These are phyloP conservation scores for Penicillium sp. DNA, from an alignment of 2,329 filamentous ascomycete genomes.

Conservation along the genomic window DNA sequence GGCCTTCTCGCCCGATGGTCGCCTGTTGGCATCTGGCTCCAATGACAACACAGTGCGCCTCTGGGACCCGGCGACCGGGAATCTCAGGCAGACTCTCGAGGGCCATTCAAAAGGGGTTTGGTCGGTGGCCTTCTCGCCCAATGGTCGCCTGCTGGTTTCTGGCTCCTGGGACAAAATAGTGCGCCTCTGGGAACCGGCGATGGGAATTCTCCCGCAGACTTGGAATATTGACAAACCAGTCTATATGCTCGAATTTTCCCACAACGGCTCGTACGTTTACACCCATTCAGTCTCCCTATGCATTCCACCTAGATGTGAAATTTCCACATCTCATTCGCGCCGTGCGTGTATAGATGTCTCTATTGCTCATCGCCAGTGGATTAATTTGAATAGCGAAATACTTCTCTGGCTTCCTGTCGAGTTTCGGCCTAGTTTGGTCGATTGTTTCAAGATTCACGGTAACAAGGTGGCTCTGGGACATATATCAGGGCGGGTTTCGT, in stretches of 20 bases:
- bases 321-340: too few relatives aligned
- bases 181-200: neutral
- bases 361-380: slow-evolving; percentile 6
- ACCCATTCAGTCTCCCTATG: too few relatives aligned
- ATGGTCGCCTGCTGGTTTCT: too few relatives aligned
- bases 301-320: too few relatives aligned
- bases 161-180: too few relatives aligned
- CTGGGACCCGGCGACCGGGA: slow-evolving; percentile 2
- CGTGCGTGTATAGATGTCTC: neutral
- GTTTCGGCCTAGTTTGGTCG: slow-evolving; percentile 12
- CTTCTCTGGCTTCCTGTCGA: slow-evolving; percentile 18
- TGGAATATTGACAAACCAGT: too few relatives aligned
- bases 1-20: slow-evolving; percentile 2
- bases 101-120: neutral
- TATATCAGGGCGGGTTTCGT: slow-evolving; percentile 14
- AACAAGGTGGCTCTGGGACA: slow-evolving; percentile 13
- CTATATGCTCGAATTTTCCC: too few relatives aligned
- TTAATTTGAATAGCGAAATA: slow-evolving; percentile 6
- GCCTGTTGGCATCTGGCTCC: slow-evolving; percentile 2
- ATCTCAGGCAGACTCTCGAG: neutral
- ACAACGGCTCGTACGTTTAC: too few relatives aligned
- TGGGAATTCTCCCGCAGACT: too few relatives aligned
- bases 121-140: neutral
- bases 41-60: neutral
- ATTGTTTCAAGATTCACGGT: slow-evolving; percentile 7